Percentiles rank a stretch among this genome's conserved stretches.
Conservation (phyloP, 2,329 filamentous ascomycete species). For the Exophiala xenobiotica region DNA sequence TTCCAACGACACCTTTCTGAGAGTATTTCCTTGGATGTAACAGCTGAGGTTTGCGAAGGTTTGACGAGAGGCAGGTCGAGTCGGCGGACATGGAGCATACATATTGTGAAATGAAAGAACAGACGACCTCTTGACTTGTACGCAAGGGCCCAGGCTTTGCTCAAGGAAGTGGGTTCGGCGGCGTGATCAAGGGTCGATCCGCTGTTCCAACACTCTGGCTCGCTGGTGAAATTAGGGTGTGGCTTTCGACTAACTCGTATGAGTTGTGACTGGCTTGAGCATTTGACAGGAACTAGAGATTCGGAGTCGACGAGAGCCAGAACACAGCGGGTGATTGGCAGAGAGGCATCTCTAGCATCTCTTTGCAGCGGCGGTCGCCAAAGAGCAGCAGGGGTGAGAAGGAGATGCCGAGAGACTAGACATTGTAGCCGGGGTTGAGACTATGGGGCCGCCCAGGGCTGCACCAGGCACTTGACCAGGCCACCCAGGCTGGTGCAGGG, state of each 20-base stretch:
- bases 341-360: neutral
- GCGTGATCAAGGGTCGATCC: constrained; percentile 12
- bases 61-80: constrained; percentile 9
- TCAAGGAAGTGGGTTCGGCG: constrained; percentile 7
- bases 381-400: neutral
- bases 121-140: constrained; percentile 13
- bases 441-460: constrained; percentile 1
- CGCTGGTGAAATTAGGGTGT: constrained; percentile 3
- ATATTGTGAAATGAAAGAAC: constrained; percentile 10
- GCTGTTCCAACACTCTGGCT: constrained; percentile 11
- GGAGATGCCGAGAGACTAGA: constrained; percentile 1
- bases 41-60: neutral
- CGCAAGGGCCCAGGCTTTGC: constrained; percentile 16
- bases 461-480: neutral
- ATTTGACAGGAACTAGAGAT: neutral
- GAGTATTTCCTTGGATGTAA: no score
- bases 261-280: constrained; percentile 13
- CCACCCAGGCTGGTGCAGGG: neutral
- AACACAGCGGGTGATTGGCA: constrained; percentile 4
- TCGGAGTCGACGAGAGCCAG: constrained; percentile 6
- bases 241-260: constrained; percentile 9
- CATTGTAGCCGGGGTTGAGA: constrained; percentile 1
- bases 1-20: no score
- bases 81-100: constrained; percentile 18
- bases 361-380: constrained; percentile 7